These are phyloP conservation scores for Priceomyces castillae DNA, from an alignment of 805 yeast genomes.

Conservation along the genomic window DNA sequence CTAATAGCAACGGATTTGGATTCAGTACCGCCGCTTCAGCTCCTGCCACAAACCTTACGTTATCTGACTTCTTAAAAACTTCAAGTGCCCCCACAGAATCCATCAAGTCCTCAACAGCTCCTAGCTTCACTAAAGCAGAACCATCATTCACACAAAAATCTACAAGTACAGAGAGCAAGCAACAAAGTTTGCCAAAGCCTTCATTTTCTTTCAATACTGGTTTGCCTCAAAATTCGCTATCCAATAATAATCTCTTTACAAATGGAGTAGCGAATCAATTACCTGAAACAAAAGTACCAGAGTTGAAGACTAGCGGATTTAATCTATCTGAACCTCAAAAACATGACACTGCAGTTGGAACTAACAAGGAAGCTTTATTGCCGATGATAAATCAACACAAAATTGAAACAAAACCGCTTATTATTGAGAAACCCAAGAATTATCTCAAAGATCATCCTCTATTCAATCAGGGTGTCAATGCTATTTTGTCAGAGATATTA, in stretches of 20 bases:
- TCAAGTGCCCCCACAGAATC: neutral
- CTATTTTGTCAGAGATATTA: constrained; percentile 20
- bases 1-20: constrained; percentile 1
- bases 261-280: no score
- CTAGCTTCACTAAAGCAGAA: neutral
- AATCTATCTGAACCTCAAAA: neutral
- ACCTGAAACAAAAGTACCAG: no score
- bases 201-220: constrained; percentile 3
- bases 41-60: neutral
- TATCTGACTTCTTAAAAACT: constrained; percentile 5
- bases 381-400: neutral
- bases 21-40: neutral
- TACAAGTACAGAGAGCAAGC: neutral
- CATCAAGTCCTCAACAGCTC: neutral
- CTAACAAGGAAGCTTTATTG: neutral
- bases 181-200: neutral
- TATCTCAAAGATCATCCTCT: constrained; percentile 20
- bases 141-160: neutral
- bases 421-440: neutral
- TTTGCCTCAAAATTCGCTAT: neutral
- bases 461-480: constrained; percentile 27
- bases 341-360: neutral
- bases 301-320: no score
- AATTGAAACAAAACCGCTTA: neutral
- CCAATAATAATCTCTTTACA: neutral